A percentile compares a stretch with the other conserved stretches of the same genome.
phyloP scores from a whole-genome alignment of 1,284 basidiomycete genomes.

The Rhodotorula sp. region DNA sequence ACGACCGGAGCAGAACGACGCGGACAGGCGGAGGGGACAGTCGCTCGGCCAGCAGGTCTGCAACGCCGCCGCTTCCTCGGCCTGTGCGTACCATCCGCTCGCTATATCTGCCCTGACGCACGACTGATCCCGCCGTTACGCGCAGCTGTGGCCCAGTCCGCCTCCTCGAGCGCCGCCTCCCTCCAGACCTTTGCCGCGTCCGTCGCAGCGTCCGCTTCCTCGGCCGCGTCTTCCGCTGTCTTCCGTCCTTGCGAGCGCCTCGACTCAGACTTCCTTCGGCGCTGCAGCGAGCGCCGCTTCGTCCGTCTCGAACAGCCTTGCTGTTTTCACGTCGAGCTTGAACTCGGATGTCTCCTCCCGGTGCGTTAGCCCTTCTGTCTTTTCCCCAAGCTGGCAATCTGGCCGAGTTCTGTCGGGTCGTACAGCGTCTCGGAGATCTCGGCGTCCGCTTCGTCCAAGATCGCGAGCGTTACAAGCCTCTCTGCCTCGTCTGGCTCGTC shows the following conservation, averaged over 20 bases:
- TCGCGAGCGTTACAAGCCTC: background rate
- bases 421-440: background rate
- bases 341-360: background rate
- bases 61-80: background rate
- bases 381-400: background rate
- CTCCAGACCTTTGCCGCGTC: background rate
- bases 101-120: too few species aligned
- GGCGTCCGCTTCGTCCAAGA: background rate
- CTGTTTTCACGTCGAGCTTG: background rate
- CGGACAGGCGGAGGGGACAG: background rate
- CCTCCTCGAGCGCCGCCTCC: background rate
- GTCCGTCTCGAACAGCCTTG: background rate
- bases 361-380: background rate
- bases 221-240: background rate
- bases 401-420: background rate
- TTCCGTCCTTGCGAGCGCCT: background rate
- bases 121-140: too few species aligned
- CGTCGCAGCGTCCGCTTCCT: background rate
- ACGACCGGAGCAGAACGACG: background rate
- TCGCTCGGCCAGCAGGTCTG: constrained; percentile 2
- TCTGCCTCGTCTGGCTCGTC: too few species aligned
- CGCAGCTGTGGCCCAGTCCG: background rate
- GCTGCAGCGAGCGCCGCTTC: background rate
- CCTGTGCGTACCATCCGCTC: background rate
- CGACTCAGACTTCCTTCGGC: background rate